Base-by-base conservation (phyloP, 1,139 yeast genomes). In the Hansenula lynferdii region DNA sequence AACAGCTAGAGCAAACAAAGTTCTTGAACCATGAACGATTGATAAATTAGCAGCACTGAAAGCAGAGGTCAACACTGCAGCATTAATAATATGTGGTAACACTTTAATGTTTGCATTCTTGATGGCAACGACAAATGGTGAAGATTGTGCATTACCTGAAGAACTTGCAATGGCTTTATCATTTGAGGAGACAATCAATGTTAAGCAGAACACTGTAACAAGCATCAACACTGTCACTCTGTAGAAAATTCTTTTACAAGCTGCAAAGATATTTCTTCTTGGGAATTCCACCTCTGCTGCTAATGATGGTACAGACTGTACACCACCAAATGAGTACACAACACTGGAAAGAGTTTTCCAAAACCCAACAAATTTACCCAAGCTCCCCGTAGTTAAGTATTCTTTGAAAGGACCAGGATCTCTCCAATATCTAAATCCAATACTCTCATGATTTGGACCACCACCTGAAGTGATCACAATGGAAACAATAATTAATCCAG, bases 391-490 rank as follows among this genome's bases (percentile, higher is more conserved):
- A 6, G 61, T 58, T 39, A 73, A 54, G 48, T 70, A 71, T 43
- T 69, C 61, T 15, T 60, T 60, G 53, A 77, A 77, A 0, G 80
- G 26, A 8, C 26, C 70, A 9, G 75, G 77, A 39, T 70, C 53
- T 43, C 71, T 69, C 85, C 85, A 79, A 56, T 72, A 78, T 37
- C 77, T 69, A 44, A 68, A 68, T 6, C 81, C 81, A 35, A 67
- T 57, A 54, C 78, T 65, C 44, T 73, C 79, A 41, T 68, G 68
- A 32, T 64, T 60, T 44, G 80, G 80, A 19, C 72, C 75, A 43
- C 81, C 81, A 42, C 80, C 81, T 43, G 74, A 62, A 41, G 75
- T 72, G 41, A 75, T 65, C 38, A 70, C 53, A 54, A 70, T 67
- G 42, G 73, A 61, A 40, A 72, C 60, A 6, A 71, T 61, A 21